Conservation (phyloP, 1,139 yeast genomes). For the Debaryomyces robertsiae region DNA sequence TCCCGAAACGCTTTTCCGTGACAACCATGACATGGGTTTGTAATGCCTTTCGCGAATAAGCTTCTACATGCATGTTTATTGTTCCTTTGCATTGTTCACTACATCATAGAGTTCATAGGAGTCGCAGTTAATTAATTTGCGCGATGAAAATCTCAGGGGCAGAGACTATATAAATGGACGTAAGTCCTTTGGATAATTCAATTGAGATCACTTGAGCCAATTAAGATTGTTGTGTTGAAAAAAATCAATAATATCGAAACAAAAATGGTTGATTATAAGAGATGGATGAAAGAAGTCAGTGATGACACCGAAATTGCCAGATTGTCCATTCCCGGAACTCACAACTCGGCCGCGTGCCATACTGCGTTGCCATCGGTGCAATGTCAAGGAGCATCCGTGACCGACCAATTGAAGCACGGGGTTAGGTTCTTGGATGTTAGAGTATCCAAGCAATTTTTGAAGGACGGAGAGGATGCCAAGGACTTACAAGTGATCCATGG, state of each 20-base stretch:
- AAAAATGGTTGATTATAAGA: slow-evolving; percentile 43
- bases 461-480: slow-evolving; percentile 48
- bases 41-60: slow-evolving; percentile 15
- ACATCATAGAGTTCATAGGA: slow-evolving; percentile 1
- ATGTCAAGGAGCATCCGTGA: slow-evolving; percentile 67
- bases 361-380: slow-evolving; percentile 77
- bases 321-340: slow-evolving; percentile 78
- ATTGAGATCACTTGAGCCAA: neutral
- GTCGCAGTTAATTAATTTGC: slow-evolving; percentile 3
- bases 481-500: slow-evolving; percentile 75
- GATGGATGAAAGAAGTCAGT: slow-evolving; percentile 59
- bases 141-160: slow-evolving; percentile 6
- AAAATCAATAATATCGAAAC: neutral
- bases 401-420: slow-evolving; percentile 69
- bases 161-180: neutral
- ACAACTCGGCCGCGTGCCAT: slow-evolving; percentile 76
- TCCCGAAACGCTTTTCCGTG: slow-evolving; percentile 39
- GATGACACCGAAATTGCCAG: slow-evolving; percentile 56
- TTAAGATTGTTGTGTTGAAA: no score
- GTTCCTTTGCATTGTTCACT: slow-evolving; percentile 3
- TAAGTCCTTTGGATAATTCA: neutral
- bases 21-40: slow-evolving; percentile 33
- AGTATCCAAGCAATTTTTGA: slow-evolving; percentile 59
- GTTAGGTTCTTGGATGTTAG: slow-evolving; percentile 74
- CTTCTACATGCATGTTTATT: slow-evolving; percentile 5